phyloP scores from a whole-genome alignment of 2,329 filamentous ascomycete genomes.

The Paecilomyces sp. region DNA sequence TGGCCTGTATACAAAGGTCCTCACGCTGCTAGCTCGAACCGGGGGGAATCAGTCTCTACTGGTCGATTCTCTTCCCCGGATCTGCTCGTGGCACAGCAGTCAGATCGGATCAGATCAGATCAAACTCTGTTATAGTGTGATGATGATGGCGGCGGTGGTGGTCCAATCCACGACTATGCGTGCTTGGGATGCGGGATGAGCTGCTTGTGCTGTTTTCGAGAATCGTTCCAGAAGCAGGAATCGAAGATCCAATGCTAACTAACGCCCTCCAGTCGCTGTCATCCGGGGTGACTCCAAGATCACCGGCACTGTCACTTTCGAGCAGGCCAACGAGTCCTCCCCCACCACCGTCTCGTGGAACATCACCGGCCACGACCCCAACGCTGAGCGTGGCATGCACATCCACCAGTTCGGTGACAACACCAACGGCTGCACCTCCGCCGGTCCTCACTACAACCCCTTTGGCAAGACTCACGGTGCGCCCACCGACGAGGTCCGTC shows the following conservation, averaged over 20 bases:
- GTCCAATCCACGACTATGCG: too few relatives aligned
- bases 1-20: background rate
- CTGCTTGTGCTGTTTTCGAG: background rate
- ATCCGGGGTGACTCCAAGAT: constrained; percentile 97
- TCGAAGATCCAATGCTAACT: constrained; percentile 13
- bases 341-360: constrained; percentile 87
- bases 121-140: background rate
- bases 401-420: constrained; percentile 99
- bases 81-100: background rate
- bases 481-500: constrained; percentile 72
- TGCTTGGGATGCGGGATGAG: background rate
- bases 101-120: background rate
- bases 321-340: constrained; percentile 75
- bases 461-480: constrained; percentile 86
- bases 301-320: constrained; percentile 87
- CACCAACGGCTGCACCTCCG: constrained; percentile 99
- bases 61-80: background rate
- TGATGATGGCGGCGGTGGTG: too few relatives aligned
- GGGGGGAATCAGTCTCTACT: background rate
- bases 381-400: constrained; percentile 96
- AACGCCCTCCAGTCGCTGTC: constrained; percentile 65
- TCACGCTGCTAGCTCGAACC: background rate
- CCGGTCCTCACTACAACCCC: constrained; percentile 99
- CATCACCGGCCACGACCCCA: constrained; percentile 85
- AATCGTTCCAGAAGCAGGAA: background rate